A percentile compares a stretch with the other conserved stretches of the same genome.
Evolutionary conservation across 169 alveolate species (phyloP).

Genomic region (Eimeria maxima): DNA sequence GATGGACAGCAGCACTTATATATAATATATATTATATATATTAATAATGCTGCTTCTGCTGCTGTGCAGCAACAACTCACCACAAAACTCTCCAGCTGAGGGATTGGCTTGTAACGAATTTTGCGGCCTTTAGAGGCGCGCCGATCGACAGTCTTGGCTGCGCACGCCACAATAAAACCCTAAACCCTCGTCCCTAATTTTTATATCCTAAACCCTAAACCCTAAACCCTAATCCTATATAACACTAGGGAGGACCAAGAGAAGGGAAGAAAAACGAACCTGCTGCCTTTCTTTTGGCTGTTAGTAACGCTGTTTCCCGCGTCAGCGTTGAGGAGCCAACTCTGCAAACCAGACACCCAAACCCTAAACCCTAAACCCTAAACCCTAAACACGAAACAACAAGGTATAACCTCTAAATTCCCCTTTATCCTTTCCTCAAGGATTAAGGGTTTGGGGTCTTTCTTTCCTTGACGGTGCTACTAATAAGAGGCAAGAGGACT

Average conservation of each 20-base stretch:
- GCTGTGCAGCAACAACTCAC: constrained; percentile 40
- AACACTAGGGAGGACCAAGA: background rate
- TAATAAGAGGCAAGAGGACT: background rate
- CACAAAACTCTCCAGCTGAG: constrained; percentile 84
- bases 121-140: constrained; percentile 89
- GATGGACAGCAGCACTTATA: too few relatives aligned
- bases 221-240: background rate
- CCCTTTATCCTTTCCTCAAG: background rate
- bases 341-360: constrained; percentile 11
- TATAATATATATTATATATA: too few relatives aligned
- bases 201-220: background rate
- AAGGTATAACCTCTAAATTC: background rate
- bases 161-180: background rate
- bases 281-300: background rate
- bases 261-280: background rate
- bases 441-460: background rate
- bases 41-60: background rate
- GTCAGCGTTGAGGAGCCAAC: background rate
- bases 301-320: background rate
- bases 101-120: constrained; percentile 86
- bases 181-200: background rate
- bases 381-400: background rate
- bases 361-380: background rate
- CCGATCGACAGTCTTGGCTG: constrained; percentile 83
- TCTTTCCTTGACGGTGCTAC: background rate